Evolutionary conservation across 2,329 filamentous ascomycete species (phyloP).

Genomic region (Xylariaceae sp.): DNA sequence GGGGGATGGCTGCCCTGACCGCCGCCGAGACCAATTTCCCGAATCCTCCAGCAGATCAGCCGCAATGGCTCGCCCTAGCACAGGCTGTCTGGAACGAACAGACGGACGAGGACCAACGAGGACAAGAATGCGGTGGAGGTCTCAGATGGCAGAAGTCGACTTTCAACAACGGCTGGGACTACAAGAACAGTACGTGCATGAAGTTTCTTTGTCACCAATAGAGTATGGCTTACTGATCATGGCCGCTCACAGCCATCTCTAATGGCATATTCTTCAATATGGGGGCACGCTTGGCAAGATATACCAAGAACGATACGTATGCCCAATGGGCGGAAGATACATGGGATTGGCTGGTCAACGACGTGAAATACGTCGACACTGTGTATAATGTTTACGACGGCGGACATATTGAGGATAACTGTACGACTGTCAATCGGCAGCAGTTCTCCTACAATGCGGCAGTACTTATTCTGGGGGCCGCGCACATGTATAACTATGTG

Average conservation of each 20-base stretch:
- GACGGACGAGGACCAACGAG: constrained; percentile 48
- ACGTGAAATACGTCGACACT: constrained; percentile 39
- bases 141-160: constrained; percentile 64
- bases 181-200: constrained; percentile 40
- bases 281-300: constrained; percentile 56
- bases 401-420: constrained; percentile 36
- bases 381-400: constrained; percentile 46
- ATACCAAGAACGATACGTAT: constrained; percentile 61
- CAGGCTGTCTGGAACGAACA: constrained; percentile 63
- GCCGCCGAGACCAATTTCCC: constrained; percentile 59
- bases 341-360: constrained; percentile 47
- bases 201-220: too few species aligned
- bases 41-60: constrained; percentile 42
- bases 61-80: constrained; percentile 60
- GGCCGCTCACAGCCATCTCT: constrained; percentile 31
- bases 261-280: constrained; percentile 47
- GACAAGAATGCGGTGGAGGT: constrained; percentile 55
- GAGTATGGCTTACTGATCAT: too few species aligned
- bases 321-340: constrained; percentile 53
- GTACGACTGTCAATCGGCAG: constrained; percentile 40
- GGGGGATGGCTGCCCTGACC: constrained; percentile 59
- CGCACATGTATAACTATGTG: constrained; percentile 39
- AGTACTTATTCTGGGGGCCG: constrained; percentile 39
- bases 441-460: constrained; percentile 51
- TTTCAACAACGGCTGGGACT: constrained; percentile 49